These are phyloP conservation scores for Cyphellophora attinorum DNA, from an alignment of 2,329 filamentous ascomycete genomes.

Conservation along the genomic window DNA sequence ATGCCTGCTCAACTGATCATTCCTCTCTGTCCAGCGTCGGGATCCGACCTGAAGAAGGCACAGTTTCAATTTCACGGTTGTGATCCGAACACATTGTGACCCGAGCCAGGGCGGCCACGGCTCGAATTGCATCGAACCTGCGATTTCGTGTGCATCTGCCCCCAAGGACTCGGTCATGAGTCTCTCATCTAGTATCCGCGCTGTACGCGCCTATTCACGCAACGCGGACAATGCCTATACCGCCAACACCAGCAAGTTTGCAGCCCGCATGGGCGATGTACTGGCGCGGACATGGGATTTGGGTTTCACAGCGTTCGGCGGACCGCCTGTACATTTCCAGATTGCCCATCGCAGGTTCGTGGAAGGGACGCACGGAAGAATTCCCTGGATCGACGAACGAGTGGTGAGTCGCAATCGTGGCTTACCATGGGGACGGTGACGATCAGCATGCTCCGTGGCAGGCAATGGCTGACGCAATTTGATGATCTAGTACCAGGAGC, in stretches of 20 bases:
- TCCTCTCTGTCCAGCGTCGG: too few species aligned
- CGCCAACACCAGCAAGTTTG: conserved; percentile 20
- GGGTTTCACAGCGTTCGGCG: conserved; percentile 57
- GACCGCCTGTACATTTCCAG: conserved; percentile 61
- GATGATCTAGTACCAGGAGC: conserved; percentile 42
- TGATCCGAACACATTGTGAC: too few species aligned
- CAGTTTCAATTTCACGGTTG: too few species aligned
- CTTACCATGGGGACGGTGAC: background rate
- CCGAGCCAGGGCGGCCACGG: too few species aligned
- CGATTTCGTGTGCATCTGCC: too few species aligned
- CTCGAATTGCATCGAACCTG: too few species aligned
- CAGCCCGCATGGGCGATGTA: conserved; percentile 24
- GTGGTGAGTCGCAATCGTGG: conserved; percentile 40
- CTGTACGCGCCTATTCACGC: conserved; percentile 2
- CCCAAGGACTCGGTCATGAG: too few species aligned
- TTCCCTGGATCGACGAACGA: conserved; percentile 59
- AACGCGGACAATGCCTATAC: conserved; percentile 2
- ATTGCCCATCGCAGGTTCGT: conserved; percentile 57
- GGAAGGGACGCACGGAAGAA: conserved; percentile 27
- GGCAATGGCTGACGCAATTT: too few species aligned
- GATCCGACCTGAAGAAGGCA: too few species aligned
- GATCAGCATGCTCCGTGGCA: background rate
- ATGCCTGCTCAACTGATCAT: too few species aligned
- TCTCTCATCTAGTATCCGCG: too few species aligned
- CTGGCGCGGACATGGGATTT: conserved; percentile 45